Conservation (phyloP, 2,329 filamentous ascomycete species). For the Lecanicillium sp. region DNA sequence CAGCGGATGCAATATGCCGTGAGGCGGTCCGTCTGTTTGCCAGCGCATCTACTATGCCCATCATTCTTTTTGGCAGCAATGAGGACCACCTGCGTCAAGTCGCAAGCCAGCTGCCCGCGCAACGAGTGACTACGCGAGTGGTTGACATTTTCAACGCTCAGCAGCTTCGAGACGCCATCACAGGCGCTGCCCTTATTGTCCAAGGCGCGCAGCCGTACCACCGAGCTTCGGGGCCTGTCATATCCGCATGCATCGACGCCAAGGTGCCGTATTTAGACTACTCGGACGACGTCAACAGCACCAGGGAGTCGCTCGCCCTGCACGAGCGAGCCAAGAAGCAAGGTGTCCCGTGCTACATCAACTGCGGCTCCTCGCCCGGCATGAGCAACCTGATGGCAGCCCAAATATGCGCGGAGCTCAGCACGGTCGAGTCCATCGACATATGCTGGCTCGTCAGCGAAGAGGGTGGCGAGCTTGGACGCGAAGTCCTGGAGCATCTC, state of each 20-base stretch:
- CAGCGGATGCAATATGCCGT: neutral
- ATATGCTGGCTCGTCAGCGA: neutral
- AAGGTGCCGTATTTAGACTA: neutral
- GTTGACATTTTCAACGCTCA: neutral
- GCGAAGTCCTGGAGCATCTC: neutral
- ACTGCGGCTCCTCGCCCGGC: neutral
- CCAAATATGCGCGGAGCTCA: neutral
- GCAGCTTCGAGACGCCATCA: neutral
- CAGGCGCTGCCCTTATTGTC: too few relatives aligned
- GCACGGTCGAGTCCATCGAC: neutral
- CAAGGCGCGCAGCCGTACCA: neutral
- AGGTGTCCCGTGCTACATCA: neutral
- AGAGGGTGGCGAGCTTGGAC: neutral
- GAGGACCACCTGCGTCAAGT: neutral
- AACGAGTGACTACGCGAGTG: neutral
- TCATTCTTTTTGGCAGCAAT: neutral
- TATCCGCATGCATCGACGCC: neutral
- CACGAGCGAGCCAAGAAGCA: neutral
- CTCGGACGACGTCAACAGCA: neutral
- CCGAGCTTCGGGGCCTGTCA: neutral
- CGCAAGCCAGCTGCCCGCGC: neutral
- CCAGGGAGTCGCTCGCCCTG: neutral
- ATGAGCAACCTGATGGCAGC: neutral
- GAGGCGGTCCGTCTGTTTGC: neutral
- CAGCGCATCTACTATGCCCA: neutral